These are phyloP conservation scores for Oryza meridionalis DNA, from an alignment of 176 grass and related monocot genomes.

Conservation along the genomic window DNA sequence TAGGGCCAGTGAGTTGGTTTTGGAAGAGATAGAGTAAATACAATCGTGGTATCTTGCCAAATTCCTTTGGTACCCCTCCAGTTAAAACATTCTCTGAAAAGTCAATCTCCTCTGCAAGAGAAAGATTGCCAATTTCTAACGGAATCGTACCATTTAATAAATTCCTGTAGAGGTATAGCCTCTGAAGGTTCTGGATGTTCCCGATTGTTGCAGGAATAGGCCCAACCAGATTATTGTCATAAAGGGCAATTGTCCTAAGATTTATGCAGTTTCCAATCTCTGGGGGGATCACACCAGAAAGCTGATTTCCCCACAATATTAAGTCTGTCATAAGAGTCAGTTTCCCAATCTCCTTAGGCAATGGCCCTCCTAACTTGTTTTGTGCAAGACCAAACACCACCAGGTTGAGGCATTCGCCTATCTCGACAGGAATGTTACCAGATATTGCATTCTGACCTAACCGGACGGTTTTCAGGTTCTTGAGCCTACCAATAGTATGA, in stretches of 20 bases:
- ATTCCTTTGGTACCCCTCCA: conserved; percentile 76
- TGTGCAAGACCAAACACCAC: conserved; percentile 87
- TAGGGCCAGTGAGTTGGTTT: conserved; percentile 79
- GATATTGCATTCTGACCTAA: conserved; percentile 87
- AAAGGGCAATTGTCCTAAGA: conserved; percentile 75
- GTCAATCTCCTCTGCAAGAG: conserved; percentile 69
- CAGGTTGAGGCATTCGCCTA: conserved; percentile 71
- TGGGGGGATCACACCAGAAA: conserved; percentile 70
- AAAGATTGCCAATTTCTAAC: conserved; percentile 73
- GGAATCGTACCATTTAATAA: conserved; percentile 85
- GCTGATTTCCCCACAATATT: conserved; percentile 80
- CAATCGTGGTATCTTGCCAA: conserved; percentile 71
- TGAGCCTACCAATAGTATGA: conserved; percentile 67
- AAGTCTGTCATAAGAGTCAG: conserved; percentile 74
- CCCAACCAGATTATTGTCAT: conserved; percentile 81
- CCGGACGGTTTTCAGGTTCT: conserved; percentile 74
- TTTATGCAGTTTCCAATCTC: conserved; percentile 84
- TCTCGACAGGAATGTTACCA: conserved; percentile 82
- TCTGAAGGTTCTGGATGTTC: conserved; percentile 64
- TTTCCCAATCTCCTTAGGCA: conserved; percentile 79
- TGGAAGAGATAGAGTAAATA: conserved; percentile 85
- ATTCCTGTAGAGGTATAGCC: conserved; percentile 89
- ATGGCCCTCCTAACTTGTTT: conserved; percentile 67
- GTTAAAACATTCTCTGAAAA: conserved; percentile 95
- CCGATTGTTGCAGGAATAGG: conserved; percentile 75